Conservation (phyloP, 306 rosid genomes). For the Heteromeles arbutifolia region DNA sequence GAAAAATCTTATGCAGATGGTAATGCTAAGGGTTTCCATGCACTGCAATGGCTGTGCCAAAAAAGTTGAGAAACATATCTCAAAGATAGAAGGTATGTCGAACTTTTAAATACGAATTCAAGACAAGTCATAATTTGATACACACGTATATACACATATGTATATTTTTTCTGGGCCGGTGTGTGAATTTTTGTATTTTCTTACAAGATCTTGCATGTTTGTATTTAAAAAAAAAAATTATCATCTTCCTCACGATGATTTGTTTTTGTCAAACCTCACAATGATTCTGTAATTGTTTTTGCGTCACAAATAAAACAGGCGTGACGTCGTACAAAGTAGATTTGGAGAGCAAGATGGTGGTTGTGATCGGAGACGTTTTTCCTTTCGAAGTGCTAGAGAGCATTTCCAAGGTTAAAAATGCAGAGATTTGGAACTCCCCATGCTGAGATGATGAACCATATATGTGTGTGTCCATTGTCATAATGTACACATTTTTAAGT, state of each 20-base stretch:
- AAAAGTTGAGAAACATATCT: constrained; percentile 79
- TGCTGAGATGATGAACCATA: neutral
- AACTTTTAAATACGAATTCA: neutral
- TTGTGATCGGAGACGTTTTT: constrained; percentile 79
- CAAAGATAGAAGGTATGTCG: constrained; percentile 70
- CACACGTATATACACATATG: too few species aligned
- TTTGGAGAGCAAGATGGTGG: constrained; percentile 66
- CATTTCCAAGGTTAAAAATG: constrained; percentile 76
- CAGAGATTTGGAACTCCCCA: constrained; percentile 54
- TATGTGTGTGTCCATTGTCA: neutral
- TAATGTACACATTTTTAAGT: neutral
- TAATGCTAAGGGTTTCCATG: constrained; percentile 79
- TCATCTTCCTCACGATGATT: neutral
- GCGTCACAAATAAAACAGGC: constrained; percentile 31
- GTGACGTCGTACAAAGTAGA: constrained; percentile 80
- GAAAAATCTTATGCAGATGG: constrained; percentile 44
- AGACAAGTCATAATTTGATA: too few species aligned
- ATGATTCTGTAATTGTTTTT: neutral
- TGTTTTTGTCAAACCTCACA: too few species aligned
- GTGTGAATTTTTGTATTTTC: neutral
- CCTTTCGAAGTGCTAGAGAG: constrained; percentile 78
- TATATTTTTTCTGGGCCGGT: neutral
- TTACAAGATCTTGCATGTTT: neutral
- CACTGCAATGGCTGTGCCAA: constrained; percentile 92
- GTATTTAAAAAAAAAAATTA: neutral